Percentiles rank a stretch among this genome's conserved stretches.
Evolutionary conservation across 208 protist species (phyloP).

Genomic region (Porcisia hertigi): DNA sequence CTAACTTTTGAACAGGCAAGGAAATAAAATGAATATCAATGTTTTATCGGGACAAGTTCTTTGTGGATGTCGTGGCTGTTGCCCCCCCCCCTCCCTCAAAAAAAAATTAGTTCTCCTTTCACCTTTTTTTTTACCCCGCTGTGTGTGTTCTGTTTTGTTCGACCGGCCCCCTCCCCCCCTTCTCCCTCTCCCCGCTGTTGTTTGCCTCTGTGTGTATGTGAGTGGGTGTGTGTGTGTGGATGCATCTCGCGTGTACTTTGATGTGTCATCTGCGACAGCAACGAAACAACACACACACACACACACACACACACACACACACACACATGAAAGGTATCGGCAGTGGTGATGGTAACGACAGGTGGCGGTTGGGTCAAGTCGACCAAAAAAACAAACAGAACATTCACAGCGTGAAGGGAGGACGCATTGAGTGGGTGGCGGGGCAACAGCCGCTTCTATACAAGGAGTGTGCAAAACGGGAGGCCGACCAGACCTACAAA

Average conservation of each 20-base stretch:
- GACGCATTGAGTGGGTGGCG: not conserved
- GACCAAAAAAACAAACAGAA: too few species aligned
- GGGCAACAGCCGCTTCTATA: conserved; percentile 1
- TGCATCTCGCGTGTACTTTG: too few species aligned
- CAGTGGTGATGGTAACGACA: not conserved
- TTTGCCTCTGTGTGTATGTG: not conserved
- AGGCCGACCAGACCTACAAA: not conserved
- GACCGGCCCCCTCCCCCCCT: too few species aligned
- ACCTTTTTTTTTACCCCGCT: not conserved
- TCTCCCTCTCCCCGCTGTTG: not conserved
- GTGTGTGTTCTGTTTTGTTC: not conserved
- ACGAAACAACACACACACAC: not conserved
- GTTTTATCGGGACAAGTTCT: not conserved
- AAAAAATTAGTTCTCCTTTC: too few species aligned
- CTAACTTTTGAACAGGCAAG: not conserved
- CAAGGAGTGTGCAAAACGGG: not conserved
- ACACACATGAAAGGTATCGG: not conserved
- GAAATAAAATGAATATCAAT: too few species aligned
- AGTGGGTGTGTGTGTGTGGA: not conserved
- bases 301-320: too few species aligned
- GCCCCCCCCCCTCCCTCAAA: not conserved
- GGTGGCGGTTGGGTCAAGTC: too few species aligned
- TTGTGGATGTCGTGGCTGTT: not conserved
- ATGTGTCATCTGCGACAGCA: not conserved
- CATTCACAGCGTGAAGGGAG: not conserved